A percentile compares a stretch with the other conserved stretches of the same genome.
These are phyloP conservation scores for Aspergillus carbonarius DNA, from an alignment of 2,329 filamentous ascomycete species.

Conservation along the genomic window DNA sequence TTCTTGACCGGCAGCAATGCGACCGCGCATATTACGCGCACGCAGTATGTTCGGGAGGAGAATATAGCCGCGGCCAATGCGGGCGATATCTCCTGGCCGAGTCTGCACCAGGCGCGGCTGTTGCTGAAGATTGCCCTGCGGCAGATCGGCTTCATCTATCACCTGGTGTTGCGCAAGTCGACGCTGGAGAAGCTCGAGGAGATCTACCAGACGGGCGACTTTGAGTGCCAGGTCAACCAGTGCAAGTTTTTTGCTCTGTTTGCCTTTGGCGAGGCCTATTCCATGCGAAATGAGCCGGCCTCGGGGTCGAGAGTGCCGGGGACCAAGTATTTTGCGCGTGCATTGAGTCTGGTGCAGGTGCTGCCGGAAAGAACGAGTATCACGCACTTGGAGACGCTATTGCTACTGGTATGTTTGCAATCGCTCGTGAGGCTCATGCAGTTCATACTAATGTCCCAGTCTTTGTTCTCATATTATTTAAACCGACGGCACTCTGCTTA, in stretches of 20 bases:
- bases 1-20: slow-evolving; percentile 34
- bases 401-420: slow-evolving; percentile 35
- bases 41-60: slow-evolving; percentile 35
- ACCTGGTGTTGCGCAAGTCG: slow-evolving; percentile 38
- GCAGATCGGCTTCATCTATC: slow-evolving; percentile 38
- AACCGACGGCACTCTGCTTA: slow-evolving; percentile 38
- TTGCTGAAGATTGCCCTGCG: slow-evolving; percentile 39
- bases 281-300: slow-evolving; percentile 36
- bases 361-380: slow-evolving; percentile 46
- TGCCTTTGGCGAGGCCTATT: slow-evolving; percentile 48
- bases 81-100: slow-evolving; percentile 35
- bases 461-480: slow-evolving; percentile 38
- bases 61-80: slow-evolving; percentile 30
- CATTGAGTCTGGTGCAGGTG: slow-evolving; percentile 44
- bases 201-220: slow-evolving; percentile 34
- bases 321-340: slow-evolving; percentile 45
- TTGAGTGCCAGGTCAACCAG: slow-evolving; percentile 37
- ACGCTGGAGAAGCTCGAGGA: slow-evolving; percentile 41
- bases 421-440: background rate
- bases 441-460: slow-evolving; percentile 19
- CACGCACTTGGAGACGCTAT: slow-evolving; percentile 46
- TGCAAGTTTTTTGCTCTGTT: slow-evolving; percentile 49
- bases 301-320: slow-evolving; percentile 42
- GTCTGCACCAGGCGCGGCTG: slow-evolving; percentile 36
- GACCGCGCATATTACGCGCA: slow-evolving; percentile 34